Conservation (phyloP, 192 early-diverging fungal genomes). For the Backusella morwellensis region DNA sequence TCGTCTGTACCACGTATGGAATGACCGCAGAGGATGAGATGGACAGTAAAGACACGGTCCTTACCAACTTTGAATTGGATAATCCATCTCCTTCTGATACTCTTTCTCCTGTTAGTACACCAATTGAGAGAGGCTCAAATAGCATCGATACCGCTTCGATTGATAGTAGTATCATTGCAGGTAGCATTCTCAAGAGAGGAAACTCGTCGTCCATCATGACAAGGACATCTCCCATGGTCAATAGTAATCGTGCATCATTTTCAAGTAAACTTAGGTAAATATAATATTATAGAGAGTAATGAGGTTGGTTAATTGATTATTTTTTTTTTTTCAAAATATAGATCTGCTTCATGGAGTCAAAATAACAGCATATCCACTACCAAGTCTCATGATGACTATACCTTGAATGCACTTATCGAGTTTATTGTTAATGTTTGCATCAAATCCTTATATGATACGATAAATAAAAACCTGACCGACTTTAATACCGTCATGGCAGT, state of each 20-base stretch:
- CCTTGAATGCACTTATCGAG: constrained; percentile 44
- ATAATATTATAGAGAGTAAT: not conserved
- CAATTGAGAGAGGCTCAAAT: not conserved
- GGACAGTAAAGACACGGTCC: constrained; percentile 38
- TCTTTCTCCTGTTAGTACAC: not conserved
- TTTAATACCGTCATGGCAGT: constrained; percentile 49
- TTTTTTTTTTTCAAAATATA: not conserved
- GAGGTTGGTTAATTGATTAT: not conserved
- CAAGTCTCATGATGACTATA: constrained; percentile 23
- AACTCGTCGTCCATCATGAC: constrained; percentile 21
- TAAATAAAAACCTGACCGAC: constrained; percentile 39
- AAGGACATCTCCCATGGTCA: constrained; percentile 31
- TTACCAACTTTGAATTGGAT: constrained; percentile 14
- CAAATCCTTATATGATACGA: constrained; percentile 50
- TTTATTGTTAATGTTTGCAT: constrained; percentile 50
- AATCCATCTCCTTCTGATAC: not conserved
- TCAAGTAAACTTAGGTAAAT: constrained; percentile 23
- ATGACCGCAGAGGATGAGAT: constrained; percentile 45
- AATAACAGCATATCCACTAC: not conserved
- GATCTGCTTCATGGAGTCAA: constrained; percentile 15
- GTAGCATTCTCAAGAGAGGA: constrained; percentile 30
- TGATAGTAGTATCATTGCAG: not conserved
- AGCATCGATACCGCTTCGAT: not conserved
- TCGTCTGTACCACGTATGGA: constrained; percentile 45
- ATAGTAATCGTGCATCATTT: constrained; percentile 27